phyloP scores from a whole-genome alignment of 1,284 basidiomycete species.

The Earliella scabrosa region DNA sequence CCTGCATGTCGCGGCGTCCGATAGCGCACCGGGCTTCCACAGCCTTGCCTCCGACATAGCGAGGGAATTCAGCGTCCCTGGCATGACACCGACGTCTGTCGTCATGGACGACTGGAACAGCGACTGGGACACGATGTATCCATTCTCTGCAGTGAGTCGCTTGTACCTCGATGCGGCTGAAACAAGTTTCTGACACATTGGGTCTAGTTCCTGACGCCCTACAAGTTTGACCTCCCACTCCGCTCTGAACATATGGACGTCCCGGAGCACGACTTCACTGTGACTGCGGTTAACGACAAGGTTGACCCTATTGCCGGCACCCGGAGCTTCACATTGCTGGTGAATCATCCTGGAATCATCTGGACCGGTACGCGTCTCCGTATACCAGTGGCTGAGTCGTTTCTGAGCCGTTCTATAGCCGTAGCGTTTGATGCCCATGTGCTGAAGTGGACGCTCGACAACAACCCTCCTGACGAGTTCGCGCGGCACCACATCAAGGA shows the following conservation, averaged over 20 bases:
- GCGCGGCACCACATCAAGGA: conserved; percentile 93
- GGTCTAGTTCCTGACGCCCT: conserved; percentile 76
- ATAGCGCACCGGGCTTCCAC: conserved; percentile 80
- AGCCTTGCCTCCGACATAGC: conserved; percentile 67
- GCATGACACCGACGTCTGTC: conserved; percentile 47
- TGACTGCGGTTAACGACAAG: conserved; percentile 65
- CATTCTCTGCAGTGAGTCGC: conserved; percentile 72
- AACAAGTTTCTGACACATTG: background rate
- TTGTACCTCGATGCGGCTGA: background rate
- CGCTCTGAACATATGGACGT: conserved; percentile 57
- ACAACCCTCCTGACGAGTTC: conserved; percentile 71
- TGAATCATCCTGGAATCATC: conserved; percentile 86
- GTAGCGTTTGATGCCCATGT: conserved; percentile 95
- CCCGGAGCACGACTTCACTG: conserved; percentile 55
- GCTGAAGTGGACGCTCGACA: conserved; percentile 82
- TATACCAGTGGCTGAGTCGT: conserved; percentile 1
- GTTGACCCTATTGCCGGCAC: conserved; percentile 65
- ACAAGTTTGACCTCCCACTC: conserved; percentile 69
- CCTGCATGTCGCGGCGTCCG: conserved; percentile 85
- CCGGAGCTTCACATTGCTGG: conserved; percentile 70
- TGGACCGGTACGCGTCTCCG: conserved; percentile 70
- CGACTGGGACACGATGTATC: conserved; percentile 90
- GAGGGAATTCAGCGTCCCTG: conserved; percentile 55
- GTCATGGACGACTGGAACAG: conserved; percentile 70
- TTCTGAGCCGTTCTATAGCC: conserved; percentile 45